A percentile compares a stretch with the other conserved stretches of the same genome.
Evolutionary conservation across 257 asterid genomes (phyloP).

Genomic region (Primulina huaijiensis): DNA sequence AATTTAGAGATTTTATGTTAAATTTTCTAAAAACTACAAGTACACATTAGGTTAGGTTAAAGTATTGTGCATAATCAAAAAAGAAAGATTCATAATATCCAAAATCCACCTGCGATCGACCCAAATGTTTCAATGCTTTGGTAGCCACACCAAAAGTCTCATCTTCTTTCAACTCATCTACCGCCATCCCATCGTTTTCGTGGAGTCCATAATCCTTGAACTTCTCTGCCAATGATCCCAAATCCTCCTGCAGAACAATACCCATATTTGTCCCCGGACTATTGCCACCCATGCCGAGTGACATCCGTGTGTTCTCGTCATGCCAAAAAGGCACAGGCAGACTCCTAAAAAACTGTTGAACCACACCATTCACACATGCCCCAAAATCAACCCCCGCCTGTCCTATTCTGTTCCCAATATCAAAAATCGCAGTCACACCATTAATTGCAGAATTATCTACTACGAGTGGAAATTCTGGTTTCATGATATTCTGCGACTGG

Average conservation of each 20-base stretch:
- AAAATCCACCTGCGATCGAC: conserved; percentile 67
- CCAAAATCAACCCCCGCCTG: conserved; percentile 91
- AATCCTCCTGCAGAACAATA: conserved; percentile 65
- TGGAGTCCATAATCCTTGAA: conserved; percentile 62
- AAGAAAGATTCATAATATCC: conserved; percentile 7
- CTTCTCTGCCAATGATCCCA: conserved; percentile 74
- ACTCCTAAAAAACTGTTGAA: conserved; percentile 64
- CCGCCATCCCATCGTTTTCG: conserved; percentile 40
- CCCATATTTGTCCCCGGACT: conserved; percentile 45
- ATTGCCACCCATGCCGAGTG: conserved; percentile 36
- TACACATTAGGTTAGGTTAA: neutral
- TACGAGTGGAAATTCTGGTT: conserved; percentile 57
- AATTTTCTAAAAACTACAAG: neutral
- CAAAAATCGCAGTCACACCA: conserved; percentile 85
- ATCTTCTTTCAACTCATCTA: conserved; percentile 52
- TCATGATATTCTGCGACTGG: conserved; percentile 53
- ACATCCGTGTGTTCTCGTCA: conserved; percentile 47
- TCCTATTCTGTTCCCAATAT: conserved; percentile 84
- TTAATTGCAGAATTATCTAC: conserved; percentile 54
- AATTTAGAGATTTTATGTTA: too few relatives aligned
- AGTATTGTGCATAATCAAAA: conserved; percentile 8
- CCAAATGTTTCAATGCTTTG: conserved; percentile 66
- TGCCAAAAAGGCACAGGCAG: conserved; percentile 75
- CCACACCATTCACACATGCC: conserved; percentile 70
- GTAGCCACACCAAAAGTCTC: conserved; percentile 48